Conservation (phyloP, 2,329 filamentous ascomycete species). For the Alternaria arborescens region DNA sequence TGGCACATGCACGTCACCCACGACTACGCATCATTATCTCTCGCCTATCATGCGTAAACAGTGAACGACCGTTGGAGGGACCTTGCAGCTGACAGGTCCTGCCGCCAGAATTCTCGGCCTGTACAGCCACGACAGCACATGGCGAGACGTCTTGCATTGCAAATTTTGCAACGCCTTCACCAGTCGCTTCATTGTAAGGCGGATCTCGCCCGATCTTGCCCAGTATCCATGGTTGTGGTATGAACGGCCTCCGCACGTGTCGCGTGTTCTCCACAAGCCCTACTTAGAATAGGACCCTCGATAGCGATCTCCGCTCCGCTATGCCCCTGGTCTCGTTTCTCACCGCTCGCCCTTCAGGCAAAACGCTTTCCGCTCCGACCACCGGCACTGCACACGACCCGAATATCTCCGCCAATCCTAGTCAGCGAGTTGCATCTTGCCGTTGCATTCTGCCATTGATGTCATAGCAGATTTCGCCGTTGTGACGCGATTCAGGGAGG, state of each 20-base stretch:
- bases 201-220: not conserved
- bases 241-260: slow-evolving; percentile 27
- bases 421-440: slow-evolving; percentile 10
- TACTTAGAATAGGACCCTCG: slow-evolving; percentile 17
- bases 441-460: slow-evolving; percentile 18
- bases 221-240: slow-evolving; percentile 4
- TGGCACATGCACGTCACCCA: slow-evolving; percentile 40
- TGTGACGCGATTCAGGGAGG: slow-evolving; percentile 20
- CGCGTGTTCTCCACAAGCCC: slow-evolving; percentile 22
- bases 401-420: slow-evolving; percentile 32
- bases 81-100: slow-evolving; percentile 3
- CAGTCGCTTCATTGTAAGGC: not conserved
- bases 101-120: slow-evolving; percentile 4
- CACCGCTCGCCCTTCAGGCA: slow-evolving; percentile 38
- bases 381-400: slow-evolving; percentile 22
- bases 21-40: slow-evolving; percentile 30
- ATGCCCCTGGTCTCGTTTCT: slow-evolving; percentile 20
- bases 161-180: not conserved
- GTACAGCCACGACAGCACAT: slow-evolving; percentile 2
- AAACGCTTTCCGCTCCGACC: slow-evolving; percentile 33
- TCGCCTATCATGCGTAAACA: slow-evolving; percentile 9
- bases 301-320: slow-evolving; percentile 36
- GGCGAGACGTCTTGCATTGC: not conserved
- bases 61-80: slow-evolving; percentile 14
- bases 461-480: slow-evolving; percentile 25